Conservation (phyloP, 768 basidiomycete species). For the Lactarius evosmus region DNA sequence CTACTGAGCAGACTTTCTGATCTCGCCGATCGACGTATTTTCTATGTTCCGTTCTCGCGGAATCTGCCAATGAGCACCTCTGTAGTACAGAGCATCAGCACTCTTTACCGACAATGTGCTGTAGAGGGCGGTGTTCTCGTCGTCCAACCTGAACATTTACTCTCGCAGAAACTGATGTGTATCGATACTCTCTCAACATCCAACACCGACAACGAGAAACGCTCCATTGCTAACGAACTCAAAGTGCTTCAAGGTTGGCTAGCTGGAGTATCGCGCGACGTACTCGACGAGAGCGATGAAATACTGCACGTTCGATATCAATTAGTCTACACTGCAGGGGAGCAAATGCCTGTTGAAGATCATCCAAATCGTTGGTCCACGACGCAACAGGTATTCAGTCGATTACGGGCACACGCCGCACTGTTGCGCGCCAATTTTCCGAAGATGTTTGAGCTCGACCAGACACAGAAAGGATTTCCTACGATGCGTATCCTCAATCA, state of each 20-base stretch:
- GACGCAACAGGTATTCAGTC: conserved; percentile 39
- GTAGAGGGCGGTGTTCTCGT: conserved; percentile 43
- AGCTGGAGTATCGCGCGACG: conserved; percentile 9
- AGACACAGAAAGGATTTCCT: not conserved
- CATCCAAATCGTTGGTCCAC: conserved; percentile 44
- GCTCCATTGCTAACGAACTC: conserved; percentile 45
- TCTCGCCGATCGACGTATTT: conserved; percentile 45
- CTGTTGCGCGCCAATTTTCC: not conserved
- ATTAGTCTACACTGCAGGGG: conserved; percentile 44
- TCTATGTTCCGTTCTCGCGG: conserved; percentile 50
- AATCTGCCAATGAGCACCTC: conserved; percentile 31
- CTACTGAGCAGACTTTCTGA: conserved; percentile 42
- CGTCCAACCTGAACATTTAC: conserved; percentile 51
- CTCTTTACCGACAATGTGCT: conserved; percentile 41
- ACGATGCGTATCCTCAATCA: not conserved
- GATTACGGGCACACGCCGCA: conserved; percentile 28
- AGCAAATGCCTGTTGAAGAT: conserved; percentile 38
- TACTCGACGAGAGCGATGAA: conserved; percentile 31
- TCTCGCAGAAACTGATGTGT: conserved; percentile 49
- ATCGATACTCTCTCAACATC: conserved; percentile 36
- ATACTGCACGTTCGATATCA: conserved; percentile 47
- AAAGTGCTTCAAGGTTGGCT: not conserved
- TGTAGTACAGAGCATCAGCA: conserved; percentile 30
- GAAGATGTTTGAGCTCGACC: not conserved
- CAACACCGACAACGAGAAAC: conserved; percentile 26